Evolutionary conservation across 2,329 filamentous ascomycete genomes (phyloP), one percentile per base, ranked within the genome.

Genomic region (Penicillium italicum): DNA sequence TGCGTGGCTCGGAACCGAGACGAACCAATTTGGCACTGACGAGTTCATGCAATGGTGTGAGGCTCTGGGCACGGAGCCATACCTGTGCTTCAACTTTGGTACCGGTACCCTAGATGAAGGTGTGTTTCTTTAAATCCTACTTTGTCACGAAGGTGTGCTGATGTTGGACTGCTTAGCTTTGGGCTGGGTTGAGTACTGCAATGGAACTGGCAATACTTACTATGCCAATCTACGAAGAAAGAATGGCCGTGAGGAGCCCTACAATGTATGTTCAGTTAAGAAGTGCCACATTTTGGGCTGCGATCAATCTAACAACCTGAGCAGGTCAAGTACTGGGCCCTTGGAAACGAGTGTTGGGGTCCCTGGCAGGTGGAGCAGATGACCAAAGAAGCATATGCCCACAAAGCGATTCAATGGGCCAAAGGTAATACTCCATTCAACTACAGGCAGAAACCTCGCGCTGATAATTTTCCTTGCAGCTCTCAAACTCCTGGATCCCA

Each of bases 111-210:
- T 82, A 16, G 78, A 80, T 55, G 80, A 82, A 77, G 79, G 79
- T 81, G 61, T 31, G 33, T 18, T 31, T n/a, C 11, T 18, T 7
- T 31, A 12, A n/a, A 33, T n/a, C 26, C 10, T 26, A 8, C 14
- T 4, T 4, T 41, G 3, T 33, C 6, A 33, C 4, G 11, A 10
- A 34, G 2, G 1, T 1, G 16, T 40, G 12, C 47, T 55, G 26
- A 55, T 33, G 18, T n/a, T n/a, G 33, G 16, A 22, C 18, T 1
- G 1, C 30, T 7, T 45, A 82, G 82, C 82, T 34, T 79, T 93
- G 31, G 88, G 81, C 11, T 94, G 90, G 90, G 79, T 94, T 20
- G 90, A 94, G 69, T 94, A 94, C 77, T 94, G 90, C 78, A 94
- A 94, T 75, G 86, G 85, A 2, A 83, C 81, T n/a, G 79, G 81